These are phyloP conservation scores for Dacryopinax spathularia DNA, from an alignment of 768 basidiomycete genomes.

Conservation along the genomic window DNA sequence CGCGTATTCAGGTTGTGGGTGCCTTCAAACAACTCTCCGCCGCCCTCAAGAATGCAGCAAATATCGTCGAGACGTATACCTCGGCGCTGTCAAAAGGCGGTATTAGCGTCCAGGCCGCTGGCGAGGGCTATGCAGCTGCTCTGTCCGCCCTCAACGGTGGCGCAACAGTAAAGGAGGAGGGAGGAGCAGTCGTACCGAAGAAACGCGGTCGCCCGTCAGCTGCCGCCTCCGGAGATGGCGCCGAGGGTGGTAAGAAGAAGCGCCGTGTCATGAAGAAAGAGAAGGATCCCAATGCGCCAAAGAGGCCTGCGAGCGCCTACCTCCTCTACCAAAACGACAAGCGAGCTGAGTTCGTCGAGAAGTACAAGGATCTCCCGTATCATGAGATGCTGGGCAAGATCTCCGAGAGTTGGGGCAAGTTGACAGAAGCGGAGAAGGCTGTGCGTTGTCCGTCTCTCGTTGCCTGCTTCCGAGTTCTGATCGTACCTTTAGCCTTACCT, in stretches of 20 bases:
- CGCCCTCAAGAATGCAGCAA: slow-evolving; percentile 8
- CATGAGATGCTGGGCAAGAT: slow-evolving; percentile 59
- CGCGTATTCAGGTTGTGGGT: slow-evolving; percentile 7
- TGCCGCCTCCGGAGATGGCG: background rate
- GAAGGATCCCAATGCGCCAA: slow-evolving; percentile 87
- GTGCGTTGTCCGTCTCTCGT: slow-evolving; percentile 33
- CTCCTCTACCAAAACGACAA: slow-evolving; percentile 89
- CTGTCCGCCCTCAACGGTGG: background rate
- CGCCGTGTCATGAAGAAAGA: slow-evolving; percentile 31
- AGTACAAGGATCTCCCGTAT: slow-evolving; percentile 51
- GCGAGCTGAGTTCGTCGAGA: slow-evolving; percentile 53
- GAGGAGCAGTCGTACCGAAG: background rate
- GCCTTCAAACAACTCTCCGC: slow-evolving; percentile 9
- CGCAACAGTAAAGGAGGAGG: background rate
- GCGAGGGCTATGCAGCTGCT: background rate
- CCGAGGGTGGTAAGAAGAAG: slow-evolving; percentile 38
- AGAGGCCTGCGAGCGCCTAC: slow-evolving; percentile 84
- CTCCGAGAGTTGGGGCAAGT: slow-evolving; percentile 54
- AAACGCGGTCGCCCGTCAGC: background rate
- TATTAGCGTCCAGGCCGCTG: slow-evolving; percentile 2
- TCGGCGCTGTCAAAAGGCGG: background rate
- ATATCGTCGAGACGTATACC: slow-evolving; percentile 10
- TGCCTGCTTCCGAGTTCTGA: background rate
- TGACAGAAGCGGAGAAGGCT: slow-evolving; percentile 56
- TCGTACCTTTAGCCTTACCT: background rate